A percentile compares a stretch with the other conserved stretches of the same genome.
Conservation (phyloP, 202 grass and related monocot genomes). For the Setaria italica region DNA sequence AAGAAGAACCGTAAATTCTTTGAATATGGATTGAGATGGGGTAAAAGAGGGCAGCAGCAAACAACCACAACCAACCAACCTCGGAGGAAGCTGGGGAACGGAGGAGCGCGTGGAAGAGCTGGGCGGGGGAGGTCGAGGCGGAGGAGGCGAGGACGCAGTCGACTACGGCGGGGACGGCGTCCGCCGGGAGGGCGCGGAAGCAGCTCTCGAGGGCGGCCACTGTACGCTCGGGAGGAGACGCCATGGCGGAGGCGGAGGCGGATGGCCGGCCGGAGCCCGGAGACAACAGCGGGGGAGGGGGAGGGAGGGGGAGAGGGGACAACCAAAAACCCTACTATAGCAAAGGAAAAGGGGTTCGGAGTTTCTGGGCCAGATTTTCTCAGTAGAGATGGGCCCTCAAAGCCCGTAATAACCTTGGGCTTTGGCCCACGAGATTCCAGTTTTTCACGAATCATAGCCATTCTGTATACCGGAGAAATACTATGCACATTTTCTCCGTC, state of each 20-base stretch:
- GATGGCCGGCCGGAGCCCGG: neutral
- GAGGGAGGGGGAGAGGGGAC: neutral
- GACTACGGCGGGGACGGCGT: slow-evolving; percentile 69
- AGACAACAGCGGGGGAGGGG: neutral
- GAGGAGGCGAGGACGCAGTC: slow-evolving; percentile 83
- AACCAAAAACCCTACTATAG: slow-evolving; percentile 7
- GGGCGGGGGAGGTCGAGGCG: slow-evolving; percentile 41
- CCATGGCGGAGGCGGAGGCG: neutral
- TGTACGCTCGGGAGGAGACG: slow-evolving; percentile 27
- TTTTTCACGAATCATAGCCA: neutral
- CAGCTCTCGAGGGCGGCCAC: slow-evolving; percentile 66
- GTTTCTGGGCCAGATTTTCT: slow-evolving; percentile 7
- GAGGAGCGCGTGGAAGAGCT: slow-evolving; percentile 79
- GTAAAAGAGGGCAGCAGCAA: neutral
- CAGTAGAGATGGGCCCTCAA: neutral
- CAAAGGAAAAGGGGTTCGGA: neutral
- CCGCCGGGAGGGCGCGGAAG: slow-evolving; percentile 54
- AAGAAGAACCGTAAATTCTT: neutral
- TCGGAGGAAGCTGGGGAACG: slow-evolving; percentile 47
- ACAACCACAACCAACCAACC: slow-evolving; percentile 26
- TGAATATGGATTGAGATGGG: neutral
- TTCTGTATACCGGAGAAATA: neutral
- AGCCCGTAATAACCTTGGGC: neutral
- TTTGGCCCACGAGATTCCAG: neutral
- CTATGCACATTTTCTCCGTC: neutral